Percentiles rank a stretch among this genome's conserved stretches.
phyloP scores from a whole-genome alignment of 352 stramenopile species.

The Elongisporangium anandrum region DNA sequence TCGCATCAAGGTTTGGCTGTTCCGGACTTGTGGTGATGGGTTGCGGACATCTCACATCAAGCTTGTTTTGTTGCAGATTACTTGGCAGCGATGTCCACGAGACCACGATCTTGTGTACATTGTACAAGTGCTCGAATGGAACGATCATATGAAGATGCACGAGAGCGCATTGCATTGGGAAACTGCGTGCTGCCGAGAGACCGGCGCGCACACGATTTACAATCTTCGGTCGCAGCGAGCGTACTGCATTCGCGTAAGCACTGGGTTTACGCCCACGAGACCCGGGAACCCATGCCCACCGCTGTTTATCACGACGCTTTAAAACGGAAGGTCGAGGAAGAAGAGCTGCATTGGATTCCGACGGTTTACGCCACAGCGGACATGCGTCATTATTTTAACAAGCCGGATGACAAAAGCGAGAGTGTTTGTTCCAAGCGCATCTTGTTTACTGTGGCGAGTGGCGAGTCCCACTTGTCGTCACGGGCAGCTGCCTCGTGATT shows the following conservation, averaged over 20 bases:
- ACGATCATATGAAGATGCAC: neutral
- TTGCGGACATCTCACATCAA: neutral
- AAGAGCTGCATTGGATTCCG: neutral
- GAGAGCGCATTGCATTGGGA: conserved; percentile 12
- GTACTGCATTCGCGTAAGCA: conserved; percentile 31
- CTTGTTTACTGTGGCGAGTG: neutral
- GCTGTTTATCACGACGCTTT: conserved; percentile 11
- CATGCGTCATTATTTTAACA: neutral
- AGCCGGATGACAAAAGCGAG: no score
- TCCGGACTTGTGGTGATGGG: neutral
- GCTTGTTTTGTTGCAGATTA: conserved; percentile 14
- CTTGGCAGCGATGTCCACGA: conserved; percentile 16
- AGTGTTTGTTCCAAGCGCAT: neutral
- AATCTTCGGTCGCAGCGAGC: conserved; percentile 10
- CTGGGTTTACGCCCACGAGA: conserved; percentile 16
- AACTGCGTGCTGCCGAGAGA: conserved; percentile 12
- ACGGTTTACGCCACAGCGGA: neutral
- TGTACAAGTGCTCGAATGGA: conserved; percentile 20
- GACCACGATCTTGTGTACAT: conserved; percentile 25
- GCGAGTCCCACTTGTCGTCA: neutral
- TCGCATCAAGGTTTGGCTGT: conserved; percentile 21
- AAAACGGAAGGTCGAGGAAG: no score
- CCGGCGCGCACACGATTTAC: conserved; percentile 21
- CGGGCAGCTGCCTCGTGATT: neutral
- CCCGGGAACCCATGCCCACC: conserved; percentile 17